These are phyloP conservation scores for Salvia rosmarinus DNA, from an alignment of 257 asterid species.

Conservation along the genomic window DNA sequence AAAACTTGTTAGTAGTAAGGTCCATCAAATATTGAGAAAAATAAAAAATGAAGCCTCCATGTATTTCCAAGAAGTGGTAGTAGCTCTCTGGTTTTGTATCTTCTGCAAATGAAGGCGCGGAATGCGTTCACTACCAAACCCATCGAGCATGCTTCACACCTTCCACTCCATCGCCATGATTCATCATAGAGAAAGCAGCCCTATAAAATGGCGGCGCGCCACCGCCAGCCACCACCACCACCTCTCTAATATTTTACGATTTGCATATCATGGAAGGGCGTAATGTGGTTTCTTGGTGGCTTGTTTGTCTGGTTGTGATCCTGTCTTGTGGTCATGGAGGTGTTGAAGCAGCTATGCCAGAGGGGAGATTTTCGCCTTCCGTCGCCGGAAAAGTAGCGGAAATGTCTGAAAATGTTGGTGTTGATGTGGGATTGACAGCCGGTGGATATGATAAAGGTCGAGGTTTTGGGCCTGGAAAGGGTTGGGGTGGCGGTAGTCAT, in stretches of 20 bases:
- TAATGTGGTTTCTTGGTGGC: slow-evolving; percentile 31
- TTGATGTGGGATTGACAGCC: slow-evolving; percentile 24
- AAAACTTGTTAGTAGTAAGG: too few relatives aligned
- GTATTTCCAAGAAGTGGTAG: too few relatives aligned
- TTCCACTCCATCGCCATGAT: slow-evolving; percentile 27
- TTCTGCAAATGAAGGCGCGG: slow-evolving; percentile 32
- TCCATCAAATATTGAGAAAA: too few relatives aligned
- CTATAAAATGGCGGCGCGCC: slow-evolving; percentile 33
- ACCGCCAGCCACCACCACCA: slow-evolving; percentile 17
- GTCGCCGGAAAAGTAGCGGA: not conserved
- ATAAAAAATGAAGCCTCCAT: too few relatives aligned
- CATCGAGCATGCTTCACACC: slow-evolving; percentile 31
- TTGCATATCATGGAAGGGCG: slow-evolving; percentile 33
- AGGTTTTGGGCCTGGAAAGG: slow-evolving; percentile 38
- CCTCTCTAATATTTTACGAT: not conserved
- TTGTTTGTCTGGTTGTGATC: slow-evolving; percentile 43
- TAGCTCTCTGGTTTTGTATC: too few relatives aligned
- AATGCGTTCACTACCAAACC: slow-evolving; percentile 44
- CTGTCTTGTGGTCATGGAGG: slow-evolving; percentile 28
- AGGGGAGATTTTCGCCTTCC: slow-evolving; percentile 21
- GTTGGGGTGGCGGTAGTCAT: slow-evolving; percentile 26
- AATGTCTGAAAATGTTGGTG: not conserved
- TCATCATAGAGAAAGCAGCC: not conserved
- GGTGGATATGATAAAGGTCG: slow-evolving; percentile 37
- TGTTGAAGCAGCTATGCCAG: slow-evolving; percentile 36